Evolutionary conservation across 805 yeast genomes (phyloP).

Genomic region (Tetrapisispora iriomotensis): DNA sequence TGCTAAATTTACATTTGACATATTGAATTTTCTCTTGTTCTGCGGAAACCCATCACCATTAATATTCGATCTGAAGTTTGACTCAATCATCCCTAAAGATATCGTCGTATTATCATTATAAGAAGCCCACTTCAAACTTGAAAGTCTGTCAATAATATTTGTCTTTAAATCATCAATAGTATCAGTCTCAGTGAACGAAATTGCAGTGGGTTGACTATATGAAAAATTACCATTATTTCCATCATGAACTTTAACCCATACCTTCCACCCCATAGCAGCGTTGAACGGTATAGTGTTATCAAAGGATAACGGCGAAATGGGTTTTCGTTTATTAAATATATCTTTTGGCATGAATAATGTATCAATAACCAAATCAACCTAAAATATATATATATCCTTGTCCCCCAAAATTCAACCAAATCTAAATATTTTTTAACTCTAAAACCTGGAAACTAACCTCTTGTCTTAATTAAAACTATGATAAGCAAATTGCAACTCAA

Average conservation of each 20-base stretch:
- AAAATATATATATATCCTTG: background rate
- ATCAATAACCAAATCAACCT: background rate
- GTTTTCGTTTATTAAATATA: background rate
- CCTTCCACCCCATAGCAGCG: slow-evolving; percentile 10
- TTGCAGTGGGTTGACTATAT: slow-evolving; percentile 49
- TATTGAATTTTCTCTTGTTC: too few relatives aligned
- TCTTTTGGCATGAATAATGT: background rate
- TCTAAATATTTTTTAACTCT: too few relatives aligned
- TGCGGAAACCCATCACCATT: background rate
- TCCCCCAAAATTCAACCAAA: background rate
- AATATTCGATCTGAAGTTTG: background rate
- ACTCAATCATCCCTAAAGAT: slow-evolving; percentile 43
- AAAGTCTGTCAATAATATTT: slow-evolving; percentile 46
- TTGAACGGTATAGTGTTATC: slow-evolving; percentile 4
- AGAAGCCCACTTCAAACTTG: slow-evolving; percentile 50
- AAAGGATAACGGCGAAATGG: background rate
- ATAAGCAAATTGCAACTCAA: too few relatives aligned
- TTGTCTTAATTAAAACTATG: too few relatives aligned
- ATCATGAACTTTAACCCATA: slow-evolving; percentile 21
- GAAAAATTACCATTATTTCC: slow-evolving; percentile 3
- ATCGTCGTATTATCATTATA: slow-evolving; percentile 48
- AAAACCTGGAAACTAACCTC: too few relatives aligned
- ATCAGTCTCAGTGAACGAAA: slow-evolving; percentile 50
- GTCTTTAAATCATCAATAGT: slow-evolving; percentile 76
- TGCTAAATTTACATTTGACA: too few relatives aligned